phyloP scores from a whole-genome alignment of 2,329 filamentous ascomycete species.

The Fusarium sp. region DNA sequence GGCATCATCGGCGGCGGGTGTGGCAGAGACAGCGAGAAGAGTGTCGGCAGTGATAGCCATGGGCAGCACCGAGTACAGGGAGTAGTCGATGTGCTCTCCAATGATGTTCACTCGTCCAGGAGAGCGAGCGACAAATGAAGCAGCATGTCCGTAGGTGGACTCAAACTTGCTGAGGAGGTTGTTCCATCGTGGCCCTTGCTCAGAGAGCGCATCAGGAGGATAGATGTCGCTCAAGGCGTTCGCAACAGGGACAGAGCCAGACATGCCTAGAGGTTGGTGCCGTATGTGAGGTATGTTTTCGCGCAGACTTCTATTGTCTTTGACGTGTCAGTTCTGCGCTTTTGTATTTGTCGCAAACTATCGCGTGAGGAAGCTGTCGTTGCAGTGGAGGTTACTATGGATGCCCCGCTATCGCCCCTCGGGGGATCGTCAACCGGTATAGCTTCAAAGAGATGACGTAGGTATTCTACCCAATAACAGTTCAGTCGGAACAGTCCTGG shows the following conservation, averaged over 20 bases:
- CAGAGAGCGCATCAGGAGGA: constrained; percentile 74
- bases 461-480: neutral
- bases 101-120: constrained; percentile 98
- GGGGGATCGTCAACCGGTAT: constrained; percentile 22
- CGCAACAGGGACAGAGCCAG: constrained; percentile 77
- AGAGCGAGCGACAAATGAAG: constrained; percentile 87
- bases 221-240: constrained; percentile 85
- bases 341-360: constrained; percentile 28
- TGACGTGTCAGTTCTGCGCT: neutral
- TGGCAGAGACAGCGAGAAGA: constrained; percentile 80
- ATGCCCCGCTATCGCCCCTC: constrained; percentile 45
- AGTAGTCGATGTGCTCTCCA: constrained; percentile 99
- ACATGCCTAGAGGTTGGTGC: constrained; percentile 54
- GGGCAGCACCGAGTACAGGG: constrained; percentile 92
- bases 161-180: constrained; percentile 78
- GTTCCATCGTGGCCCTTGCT: constrained; percentile 81
- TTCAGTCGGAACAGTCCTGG: neutral
- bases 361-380: constrained; percentile 41
- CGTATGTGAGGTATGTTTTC: neutral
- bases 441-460: constrained; percentile 38
- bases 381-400: constrained; percentile 36
- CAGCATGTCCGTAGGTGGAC: constrained; percentile 73
- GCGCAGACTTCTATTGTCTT: neutral
- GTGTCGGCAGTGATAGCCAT: constrained; percentile 96
- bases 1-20: constrained; percentile 60